Percentiles rank a stretch among this genome's conserved stretches.
These are phyloP conservation scores for Aspergillus bridgeri DNA, from an alignment of 495 filamentous ascomycete genomes.

Conservation along the genomic window DNA sequence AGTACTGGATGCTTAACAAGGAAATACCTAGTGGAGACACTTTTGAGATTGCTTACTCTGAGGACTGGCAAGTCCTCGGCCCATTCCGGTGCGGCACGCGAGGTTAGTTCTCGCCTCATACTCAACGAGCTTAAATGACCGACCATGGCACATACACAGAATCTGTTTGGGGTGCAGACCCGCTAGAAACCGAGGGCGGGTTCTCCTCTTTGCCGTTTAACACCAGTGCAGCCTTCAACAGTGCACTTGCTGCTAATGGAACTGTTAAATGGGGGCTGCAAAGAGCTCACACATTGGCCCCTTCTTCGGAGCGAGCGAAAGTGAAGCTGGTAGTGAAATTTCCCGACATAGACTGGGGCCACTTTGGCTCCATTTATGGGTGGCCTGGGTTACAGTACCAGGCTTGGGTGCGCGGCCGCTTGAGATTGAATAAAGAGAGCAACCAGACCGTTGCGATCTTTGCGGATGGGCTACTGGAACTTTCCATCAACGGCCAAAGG, in stretches of 20 bases:
- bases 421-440: conserved; percentile 29
- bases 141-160: conserved; percentile 30
- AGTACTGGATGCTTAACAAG: background rate
- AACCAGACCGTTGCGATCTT: conserved; percentile 37
- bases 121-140: background rate
- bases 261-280: conserved; percentile 42
- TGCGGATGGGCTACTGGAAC: conserved; percentile 46
- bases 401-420: conserved; percentile 53
- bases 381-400: conserved; percentile 60
- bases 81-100: conserved; percentile 60
- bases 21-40: background rate
- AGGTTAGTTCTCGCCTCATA: conserved; percentile 34
- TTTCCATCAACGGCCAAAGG: conserved; percentile 45
- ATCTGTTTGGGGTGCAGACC: conserved; percentile 58
- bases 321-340: conserved; percentile 43
- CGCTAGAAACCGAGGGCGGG: conserved; percentile 50
- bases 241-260: conserved; percentile 49
- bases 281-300: conserved; percentile 22
- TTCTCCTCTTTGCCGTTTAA: conserved; percentile 44
- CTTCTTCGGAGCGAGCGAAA: conserved; percentile 16
- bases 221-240: conserved; percentile 36
- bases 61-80: conserved; percentile 52
- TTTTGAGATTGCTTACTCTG: conserved; percentile 29
- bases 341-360: conserved; percentile 47
- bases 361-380: conserved; percentile 53